These are phyloP conservation scores for Tulasnella sp. DNA, from an alignment of 768 basidiomycete species.

Conservation along the genomic window DNA sequence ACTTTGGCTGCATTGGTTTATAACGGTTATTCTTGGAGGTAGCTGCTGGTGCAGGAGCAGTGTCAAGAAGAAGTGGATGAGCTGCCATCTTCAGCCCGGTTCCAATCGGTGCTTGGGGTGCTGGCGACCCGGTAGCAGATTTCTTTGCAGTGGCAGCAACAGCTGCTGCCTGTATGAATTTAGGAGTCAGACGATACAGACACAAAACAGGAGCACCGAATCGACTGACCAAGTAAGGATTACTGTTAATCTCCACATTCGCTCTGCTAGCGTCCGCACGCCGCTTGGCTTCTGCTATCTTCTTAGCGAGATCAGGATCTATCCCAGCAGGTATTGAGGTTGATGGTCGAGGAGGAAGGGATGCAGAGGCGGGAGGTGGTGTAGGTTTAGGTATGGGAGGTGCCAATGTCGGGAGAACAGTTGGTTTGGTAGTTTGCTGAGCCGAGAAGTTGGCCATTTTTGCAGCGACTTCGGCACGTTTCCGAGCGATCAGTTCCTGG, in stretches of 20 bases:
- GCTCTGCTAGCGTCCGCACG: slow-evolving; percentile 73
- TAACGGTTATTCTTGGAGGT: slow-evolving; percentile 77
- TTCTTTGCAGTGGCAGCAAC: slow-evolving; percentile 42
- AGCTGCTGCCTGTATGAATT: slow-evolving; percentile 35
- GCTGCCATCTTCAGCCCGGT: slow-evolving; percentile 83
- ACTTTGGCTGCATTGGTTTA: slow-evolving; percentile 99
- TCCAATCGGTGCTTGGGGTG: slow-evolving; percentile 50
- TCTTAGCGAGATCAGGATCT: slow-evolving; percentile 15
- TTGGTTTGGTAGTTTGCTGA: slow-evolving; percentile 19
- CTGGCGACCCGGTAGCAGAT: slow-evolving; percentile 31
- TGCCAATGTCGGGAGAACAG: slow-evolving; percentile 17
- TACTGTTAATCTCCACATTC: slow-evolving; percentile 60
- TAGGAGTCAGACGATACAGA: neutral
- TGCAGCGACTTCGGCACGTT: slow-evolving; percentile 72
- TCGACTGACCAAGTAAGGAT: slow-evolving; percentile 71
- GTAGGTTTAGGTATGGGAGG: slow-evolving; percentile 19
- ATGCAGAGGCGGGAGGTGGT: slow-evolving; percentile 23
- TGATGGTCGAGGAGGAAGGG: slow-evolving; percentile 23
- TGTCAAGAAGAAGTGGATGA: slow-evolving; percentile 71
- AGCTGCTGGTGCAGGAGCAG: slow-evolving; percentile 43
- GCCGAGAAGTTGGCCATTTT: slow-evolving; percentile 56
- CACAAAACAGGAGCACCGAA: neutral
- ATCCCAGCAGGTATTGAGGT: slow-evolving; percentile 31
- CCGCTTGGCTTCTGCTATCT: slow-evolving; percentile 72
- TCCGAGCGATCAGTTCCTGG: slow-evolving; percentile 62